Evolutionary conservation across 352 stramenopile species (phyloP), one percentile per base, ranked within the genome.

Genomic region (Globisporangium sylvaticum): DNA sequence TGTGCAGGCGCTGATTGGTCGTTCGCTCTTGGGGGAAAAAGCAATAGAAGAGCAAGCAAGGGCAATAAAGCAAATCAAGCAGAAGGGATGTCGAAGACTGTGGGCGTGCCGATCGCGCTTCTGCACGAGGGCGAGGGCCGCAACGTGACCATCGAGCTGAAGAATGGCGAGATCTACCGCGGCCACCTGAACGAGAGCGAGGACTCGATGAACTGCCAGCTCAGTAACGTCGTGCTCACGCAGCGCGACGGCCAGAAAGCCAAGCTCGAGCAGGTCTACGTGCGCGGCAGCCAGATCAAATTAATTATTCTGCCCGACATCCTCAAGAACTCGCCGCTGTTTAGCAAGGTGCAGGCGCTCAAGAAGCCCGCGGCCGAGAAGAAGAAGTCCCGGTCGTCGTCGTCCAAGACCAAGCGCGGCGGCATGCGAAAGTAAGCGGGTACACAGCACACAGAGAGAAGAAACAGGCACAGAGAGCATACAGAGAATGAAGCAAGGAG

Each of bases 121-220:
- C 79, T 97, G 67, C 89, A 97, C 66, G 89, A 97, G 63, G 88
- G 87, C 42, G 89, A 97, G 67, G 89, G 89, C 57, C 83, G 87
- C 61, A 84, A 75, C 24, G 87, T 97, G 65, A 95, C 88, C 7
- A 72, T 96, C 22, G 89, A 97, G 78, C 83, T 94, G 25, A 95
- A 95, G 82, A 94, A 94, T 46, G 88, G 89, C 39, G 88, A 96
- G 66, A 89, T 95, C 62, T 97, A 97, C 70, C 83, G 87, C 50
- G 89, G 89, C 5, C 76, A 94, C 60, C 69, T 97, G 53, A 69
- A 77, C 18, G 85, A 96, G 70, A 94, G 84, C 64, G 89, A 97
- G 72, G 89, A 97, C 75, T 98, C 95, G 58, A 99, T 99, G 97
- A 99, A 99, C 79, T 97, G 97, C 76, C 96, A 97, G 73, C 77